Conservation (phyloP, 2,329 filamentous ascomycete species). For the Stromatinia cepivora region DNA sequence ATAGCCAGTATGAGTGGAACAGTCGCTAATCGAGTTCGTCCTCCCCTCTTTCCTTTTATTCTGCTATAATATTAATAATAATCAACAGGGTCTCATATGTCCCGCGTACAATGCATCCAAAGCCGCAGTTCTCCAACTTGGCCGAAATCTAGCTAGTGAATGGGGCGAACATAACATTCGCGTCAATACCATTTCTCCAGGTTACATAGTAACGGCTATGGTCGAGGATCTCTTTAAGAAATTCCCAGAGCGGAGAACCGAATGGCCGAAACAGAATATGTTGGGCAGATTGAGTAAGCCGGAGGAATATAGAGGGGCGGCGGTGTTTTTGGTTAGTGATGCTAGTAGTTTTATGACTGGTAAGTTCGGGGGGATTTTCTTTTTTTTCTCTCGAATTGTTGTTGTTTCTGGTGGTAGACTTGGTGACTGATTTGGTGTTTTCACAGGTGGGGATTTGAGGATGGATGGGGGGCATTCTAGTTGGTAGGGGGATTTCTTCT, state of each 20-base stretch:
- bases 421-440: neutral
- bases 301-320: constrained; percentile 69
- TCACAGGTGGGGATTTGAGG: neutral
- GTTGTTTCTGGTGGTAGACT: neutral
- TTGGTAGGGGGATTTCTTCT: neutral
- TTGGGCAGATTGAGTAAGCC: constrained; percentile 67
- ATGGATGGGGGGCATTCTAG: constrained; percentile 10
- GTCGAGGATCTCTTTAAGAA: constrained; percentile 75
- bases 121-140: constrained; percentile 71
- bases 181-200: constrained; percentile 78
- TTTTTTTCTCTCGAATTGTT: neutral
- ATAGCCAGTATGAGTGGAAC: constrained; percentile 71
- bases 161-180: constrained; percentile 69
- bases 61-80: neutral
- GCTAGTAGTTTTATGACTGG: constrained; percentile 72
- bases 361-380: constrained; percentile 6
- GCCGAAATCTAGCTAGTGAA: constrained; percentile 68
- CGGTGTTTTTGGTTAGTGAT: constrained; percentile 66
- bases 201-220: constrained; percentile 82
- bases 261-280: constrained; percentile 88
- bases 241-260: constrained; percentile 64
- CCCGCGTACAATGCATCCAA: constrained; percentile 75
- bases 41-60: constrained; percentile 38
- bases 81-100: constrained; percentile 55
- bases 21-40: constrained; percentile 59